A percentile compares a stretch with the other conserved stretches of the same genome.
phyloP scores from a whole-genome alignment of 2,329 filamentous ascomycete species.

The Sarocladiaceae sp. region DNA sequence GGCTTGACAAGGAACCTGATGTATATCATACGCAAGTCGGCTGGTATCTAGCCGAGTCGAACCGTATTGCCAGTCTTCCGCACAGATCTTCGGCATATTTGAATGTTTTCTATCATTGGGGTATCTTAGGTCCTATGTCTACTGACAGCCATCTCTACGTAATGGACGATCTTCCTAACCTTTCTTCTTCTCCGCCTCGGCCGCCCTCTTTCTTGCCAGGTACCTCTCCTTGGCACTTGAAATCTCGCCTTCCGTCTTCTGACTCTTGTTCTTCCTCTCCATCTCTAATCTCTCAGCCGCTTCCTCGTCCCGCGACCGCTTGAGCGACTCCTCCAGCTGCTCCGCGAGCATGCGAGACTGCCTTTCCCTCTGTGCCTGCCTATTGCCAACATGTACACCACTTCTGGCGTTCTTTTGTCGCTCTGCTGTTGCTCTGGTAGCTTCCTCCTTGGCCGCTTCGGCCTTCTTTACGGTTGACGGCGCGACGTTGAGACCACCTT shows the following conservation, averaged over 20 bases:
- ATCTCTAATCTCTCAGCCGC: conserved; percentile 58
- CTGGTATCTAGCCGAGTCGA: too few relatives aligned
- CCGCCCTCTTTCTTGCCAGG: conserved; percentile 67
- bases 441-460: conserved; percentile 16
- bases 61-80: too few relatives aligned
- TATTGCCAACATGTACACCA: conserved; percentile 39
- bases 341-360: conserved; percentile 75
- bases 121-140: too few relatives aligned
- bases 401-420: conserved; percentile 26
- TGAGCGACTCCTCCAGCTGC: conserved; percentile 67
- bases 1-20: too few relatives aligned
- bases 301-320: conserved; percentile 62
- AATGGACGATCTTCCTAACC: too few relatives aligned
- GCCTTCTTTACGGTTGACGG: conserved; percentile 49
- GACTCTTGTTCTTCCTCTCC: conserved; percentile 64
- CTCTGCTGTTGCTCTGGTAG: conserved; percentile 17
- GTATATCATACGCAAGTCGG: too few relatives aligned
- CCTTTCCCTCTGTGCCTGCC: conserved; percentile 64
- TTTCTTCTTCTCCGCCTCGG: conserved; percentile 60
- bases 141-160: too few relatives aligned
- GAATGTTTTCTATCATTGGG: too few relatives aligned
- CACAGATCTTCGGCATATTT: too few relatives aligned
- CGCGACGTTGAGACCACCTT: conserved; percentile 67
- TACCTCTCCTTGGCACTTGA: conserved; percentile 75
- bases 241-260: conserved; percentile 71